phyloP scores from a whole-genome alignment of 768 basidiomycete genomes.

The Pulveroboletus frians region DNA sequence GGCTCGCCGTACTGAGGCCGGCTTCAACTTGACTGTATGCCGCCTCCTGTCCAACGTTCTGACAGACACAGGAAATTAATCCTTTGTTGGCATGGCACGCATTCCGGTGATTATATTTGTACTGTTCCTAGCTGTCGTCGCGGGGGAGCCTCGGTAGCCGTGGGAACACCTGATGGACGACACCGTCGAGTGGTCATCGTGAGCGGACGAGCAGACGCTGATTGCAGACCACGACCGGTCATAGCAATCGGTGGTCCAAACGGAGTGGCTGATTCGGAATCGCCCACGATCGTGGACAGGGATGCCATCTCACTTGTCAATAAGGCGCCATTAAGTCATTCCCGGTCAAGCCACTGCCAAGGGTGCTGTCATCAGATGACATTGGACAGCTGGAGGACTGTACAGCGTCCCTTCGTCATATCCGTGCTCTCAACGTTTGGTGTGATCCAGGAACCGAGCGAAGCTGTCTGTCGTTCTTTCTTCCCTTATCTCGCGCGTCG shows the following conservation, averaged over 20 bases:
- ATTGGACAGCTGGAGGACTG: neutral
- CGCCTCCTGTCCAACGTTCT: neutral
- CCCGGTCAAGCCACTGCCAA: conserved; percentile 5
- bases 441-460: neutral
- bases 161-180: neutral
- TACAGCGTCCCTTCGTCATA: conserved; percentile 3
- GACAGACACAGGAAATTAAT: conserved; percentile 2
- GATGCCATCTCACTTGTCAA: neutral
- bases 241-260: conserved; percentile 5
- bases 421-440: neutral
- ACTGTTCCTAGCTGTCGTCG: conserved; percentile 6
- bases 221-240: conserved; percentile 2
- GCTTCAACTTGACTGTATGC: neutral
- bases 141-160: neutral
- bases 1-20: neutral
- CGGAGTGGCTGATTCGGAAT: neutral
- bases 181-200: neutral
- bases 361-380: conserved; percentile 9
- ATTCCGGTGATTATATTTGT: neutral
- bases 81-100: neutral
- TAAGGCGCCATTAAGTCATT: neutral
- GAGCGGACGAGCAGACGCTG: neutral
- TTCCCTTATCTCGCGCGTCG: neutral
- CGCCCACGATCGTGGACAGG: neutral
- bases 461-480: neutral